phyloP scores from a whole-genome alignment of 305 asterid genomes.

The Solanum chacoense region DNA sequence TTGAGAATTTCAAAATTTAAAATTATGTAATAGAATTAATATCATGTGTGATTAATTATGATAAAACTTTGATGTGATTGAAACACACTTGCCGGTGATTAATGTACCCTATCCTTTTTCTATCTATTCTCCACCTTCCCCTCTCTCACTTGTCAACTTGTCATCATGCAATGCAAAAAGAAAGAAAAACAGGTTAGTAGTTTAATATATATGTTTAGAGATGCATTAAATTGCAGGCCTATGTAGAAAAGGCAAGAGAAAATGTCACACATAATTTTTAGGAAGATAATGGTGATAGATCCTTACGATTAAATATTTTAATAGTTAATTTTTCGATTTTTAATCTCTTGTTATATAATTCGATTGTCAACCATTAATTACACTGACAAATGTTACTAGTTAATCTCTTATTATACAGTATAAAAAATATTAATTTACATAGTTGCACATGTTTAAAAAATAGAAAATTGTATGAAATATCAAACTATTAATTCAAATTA shows the following conservation, averaged over 20 bases:
- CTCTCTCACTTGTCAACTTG: background rate
- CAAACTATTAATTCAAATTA: too few relatives aligned
- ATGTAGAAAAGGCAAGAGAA: background rate
- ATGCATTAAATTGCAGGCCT: background rate
- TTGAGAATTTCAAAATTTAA: background rate
- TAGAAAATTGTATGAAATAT: too few relatives aligned
- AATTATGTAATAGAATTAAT: background rate
- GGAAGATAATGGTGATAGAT: background rate
- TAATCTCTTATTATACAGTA: background rate
- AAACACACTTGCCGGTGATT: background rate
- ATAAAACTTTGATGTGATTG: background rate
- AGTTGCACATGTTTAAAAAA: background rate
- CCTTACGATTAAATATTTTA: background rate
- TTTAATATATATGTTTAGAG: background rate
- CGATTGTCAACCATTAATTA: background rate
- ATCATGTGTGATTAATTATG: background rate
- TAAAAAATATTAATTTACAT: background rate
- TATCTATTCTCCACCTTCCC: background rate
- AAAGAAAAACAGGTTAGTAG: background rate
- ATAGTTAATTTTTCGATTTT: background rate
- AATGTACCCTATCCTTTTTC: background rate
- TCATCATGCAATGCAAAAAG: background rate
- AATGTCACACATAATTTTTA: background rate
- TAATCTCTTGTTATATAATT: background rate
- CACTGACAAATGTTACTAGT: background rate